A percentile compares a stretch with the other conserved stretches of the same genome.
These are phyloP conservation scores for Penicillium aurantiogriseum DNA, from an alignment of 2,329 filamentous ascomycete genomes.

Conservation along the genomic window DNA sequence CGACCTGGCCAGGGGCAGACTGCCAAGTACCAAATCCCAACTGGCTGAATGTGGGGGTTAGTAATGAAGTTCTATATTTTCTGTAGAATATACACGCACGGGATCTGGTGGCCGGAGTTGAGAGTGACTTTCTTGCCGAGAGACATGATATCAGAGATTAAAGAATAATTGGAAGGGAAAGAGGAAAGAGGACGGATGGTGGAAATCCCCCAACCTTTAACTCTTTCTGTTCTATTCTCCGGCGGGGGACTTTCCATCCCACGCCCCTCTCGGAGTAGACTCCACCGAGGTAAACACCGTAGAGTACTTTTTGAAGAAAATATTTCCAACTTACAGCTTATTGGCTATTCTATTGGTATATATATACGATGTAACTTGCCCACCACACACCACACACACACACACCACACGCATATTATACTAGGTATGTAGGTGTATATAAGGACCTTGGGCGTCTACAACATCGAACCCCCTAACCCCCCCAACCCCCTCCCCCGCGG, in stretches of 20 bases:
- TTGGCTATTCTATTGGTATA: neutral
- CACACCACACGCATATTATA: too few species aligned
- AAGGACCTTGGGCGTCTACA: too few species aligned
- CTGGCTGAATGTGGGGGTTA: slow-evolving; percentile 26
- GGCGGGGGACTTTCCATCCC: slow-evolving; percentile 16
- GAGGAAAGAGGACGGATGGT: neutral
- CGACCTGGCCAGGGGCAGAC: slow-evolving; percentile 40
- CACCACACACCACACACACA: neutral
- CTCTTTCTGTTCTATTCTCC: slow-evolving; percentile 3
- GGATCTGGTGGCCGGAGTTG: slow-evolving; percentile 40
- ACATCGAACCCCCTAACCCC: neutral
- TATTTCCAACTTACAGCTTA: too few species aligned
- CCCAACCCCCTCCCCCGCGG: neutral
- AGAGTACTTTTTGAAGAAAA: neutral
- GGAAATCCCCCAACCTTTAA: slow-evolving; percentile 11
- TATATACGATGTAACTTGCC: neutral
- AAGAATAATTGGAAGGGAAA: neutral
- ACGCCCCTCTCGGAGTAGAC: slow-evolving; percentile 23
- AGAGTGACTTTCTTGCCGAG: slow-evolving; percentile 42
- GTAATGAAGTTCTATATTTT: neutral
- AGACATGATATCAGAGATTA: slow-evolving; percentile 33
- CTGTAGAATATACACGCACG: slow-evolving; percentile 31
- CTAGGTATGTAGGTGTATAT: too few species aligned
- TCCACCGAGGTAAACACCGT: slow-evolving; percentile 15
- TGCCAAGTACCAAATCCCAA: slow-evolving; percentile 45